Conservation (phyloP, 352 stramenopile genomes). For the Phytophthora meadii region DNA sequence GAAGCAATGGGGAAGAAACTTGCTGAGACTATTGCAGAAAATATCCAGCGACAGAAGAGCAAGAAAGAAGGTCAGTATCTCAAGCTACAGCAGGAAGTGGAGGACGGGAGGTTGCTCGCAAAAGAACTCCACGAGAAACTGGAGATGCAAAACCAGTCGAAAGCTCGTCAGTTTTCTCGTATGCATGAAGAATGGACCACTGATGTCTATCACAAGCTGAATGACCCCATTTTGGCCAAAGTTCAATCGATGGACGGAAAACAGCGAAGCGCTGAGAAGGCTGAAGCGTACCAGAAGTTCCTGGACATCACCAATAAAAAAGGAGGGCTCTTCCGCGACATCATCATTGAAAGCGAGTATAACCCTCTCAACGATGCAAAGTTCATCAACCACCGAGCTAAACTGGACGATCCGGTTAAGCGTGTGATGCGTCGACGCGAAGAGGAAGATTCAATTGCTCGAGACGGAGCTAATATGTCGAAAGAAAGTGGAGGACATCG, state of each 20-base stretch:
- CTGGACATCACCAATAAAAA: slow-evolving; percentile 87
- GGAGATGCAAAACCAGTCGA: slow-evolving; percentile 68
- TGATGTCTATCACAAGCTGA: slow-evolving; percentile 75
- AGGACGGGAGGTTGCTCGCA: slow-evolving; percentile 66
- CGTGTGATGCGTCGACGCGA: slow-evolving; percentile 67
- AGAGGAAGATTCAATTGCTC: slow-evolving; percentile 72
- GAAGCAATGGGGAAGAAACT: slow-evolving; percentile 69
- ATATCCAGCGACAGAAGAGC: slow-evolving; percentile 64
- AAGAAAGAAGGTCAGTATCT: slow-evolving; percentile 75
- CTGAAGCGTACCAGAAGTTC: slow-evolving; percentile 76
- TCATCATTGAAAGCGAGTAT: slow-evolving; percentile 89
- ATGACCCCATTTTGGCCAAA: slow-evolving; percentile 64
- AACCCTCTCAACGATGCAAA: slow-evolving; percentile 76
- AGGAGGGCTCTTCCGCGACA: slow-evolving; percentile 79
- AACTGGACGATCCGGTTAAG: slow-evolving; percentile 73
- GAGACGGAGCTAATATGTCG: slow-evolving; percentile 47
- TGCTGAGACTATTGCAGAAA: slow-evolving; percentile 67
- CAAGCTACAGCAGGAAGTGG: slow-evolving; percentile 76
- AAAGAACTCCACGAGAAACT: slow-evolving; percentile 73
- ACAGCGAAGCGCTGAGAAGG: slow-evolving; percentile 45
- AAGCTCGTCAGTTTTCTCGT: slow-evolving; percentile 61
- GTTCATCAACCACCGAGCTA: slow-evolving; percentile 52
- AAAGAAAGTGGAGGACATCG: slow-evolving; percentile 20
- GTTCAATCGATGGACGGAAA: slow-evolving; percentile 61
- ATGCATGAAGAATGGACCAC: slow-evolving; percentile 81